phyloP scores from a whole-genome alignment of 2,329 filamentous ascomycete genomes.

The Dryadomyces quercivorus region DNA sequence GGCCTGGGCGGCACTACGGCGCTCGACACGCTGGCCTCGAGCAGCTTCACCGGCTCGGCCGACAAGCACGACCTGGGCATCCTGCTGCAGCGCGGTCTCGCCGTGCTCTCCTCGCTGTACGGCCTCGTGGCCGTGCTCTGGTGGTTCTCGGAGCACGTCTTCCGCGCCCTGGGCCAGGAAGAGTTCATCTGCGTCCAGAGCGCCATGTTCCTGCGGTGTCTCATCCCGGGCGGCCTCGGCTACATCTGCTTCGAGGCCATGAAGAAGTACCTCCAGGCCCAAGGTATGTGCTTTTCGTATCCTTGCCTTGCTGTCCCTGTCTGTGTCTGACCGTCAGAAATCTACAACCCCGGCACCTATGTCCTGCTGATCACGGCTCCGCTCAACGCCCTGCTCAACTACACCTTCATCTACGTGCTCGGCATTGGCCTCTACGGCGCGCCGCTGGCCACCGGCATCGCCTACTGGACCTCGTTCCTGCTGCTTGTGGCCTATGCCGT shows the following conservation, averaged over 20 bases:
- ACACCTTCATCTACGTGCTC: constrained; percentile 62
- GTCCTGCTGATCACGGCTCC: constrained; percentile 74
- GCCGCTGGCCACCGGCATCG: constrained; percentile 69
- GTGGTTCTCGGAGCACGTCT: constrained; percentile 63
- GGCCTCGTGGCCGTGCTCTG: constrained; percentile 60
- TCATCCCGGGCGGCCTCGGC: constrained; percentile 72
- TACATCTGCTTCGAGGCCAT: constrained; percentile 81
- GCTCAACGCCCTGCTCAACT: constrained; percentile 70
- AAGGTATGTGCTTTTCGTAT: constrained; percentile 47
- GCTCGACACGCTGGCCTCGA: constrained; percentile 73
- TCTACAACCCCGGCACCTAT: constrained; percentile 76
- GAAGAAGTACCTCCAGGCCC: constrained; percentile 82
- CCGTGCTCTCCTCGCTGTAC: constrained; percentile 64
- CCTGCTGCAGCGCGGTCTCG: constrained; percentile 62
- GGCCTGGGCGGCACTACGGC: constrained; percentile 77
- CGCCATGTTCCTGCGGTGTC: constrained; percentile 56
- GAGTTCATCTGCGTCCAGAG: constrained; percentile 64
- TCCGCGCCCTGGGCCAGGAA: constrained; percentile 64
- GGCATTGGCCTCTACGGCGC: constrained; percentile 64
- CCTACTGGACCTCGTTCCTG: constrained; percentile 75
- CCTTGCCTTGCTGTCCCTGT: background rate
- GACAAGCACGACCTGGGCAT: constrained; percentile 70
- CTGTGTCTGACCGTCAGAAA: constrained; percentile 13
- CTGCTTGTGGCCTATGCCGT: constrained; percentile 62
- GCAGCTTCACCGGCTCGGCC: constrained; percentile 67